Evolutionary conservation across 2,329 filamentous ascomycete genomes (phyloP).

Genomic region (Aspergillus neoniger): DNA sequence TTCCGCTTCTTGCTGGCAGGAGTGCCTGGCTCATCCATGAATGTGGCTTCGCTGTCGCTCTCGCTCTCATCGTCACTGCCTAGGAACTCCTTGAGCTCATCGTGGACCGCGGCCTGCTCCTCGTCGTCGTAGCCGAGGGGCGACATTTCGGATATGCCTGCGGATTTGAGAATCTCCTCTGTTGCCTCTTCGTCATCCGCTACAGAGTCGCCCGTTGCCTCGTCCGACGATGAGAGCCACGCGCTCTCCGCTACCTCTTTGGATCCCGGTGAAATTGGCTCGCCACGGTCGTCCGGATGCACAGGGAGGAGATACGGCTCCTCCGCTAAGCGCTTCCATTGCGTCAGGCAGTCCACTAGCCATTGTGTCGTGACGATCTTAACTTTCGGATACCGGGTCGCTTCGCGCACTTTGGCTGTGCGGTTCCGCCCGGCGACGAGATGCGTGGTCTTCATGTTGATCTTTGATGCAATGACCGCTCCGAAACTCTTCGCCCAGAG

Average conservation of each 20-base stretch:
- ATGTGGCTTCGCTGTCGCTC: constrained; percentile 50
- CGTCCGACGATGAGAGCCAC: constrained; percentile 49
- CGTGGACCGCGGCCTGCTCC: constrained; percentile 65
- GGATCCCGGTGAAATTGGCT: constrained; percentile 42
- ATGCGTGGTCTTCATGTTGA: constrained; percentile 52
- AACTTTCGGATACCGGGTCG: constrained; percentile 74
- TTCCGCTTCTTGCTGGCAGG: constrained; percentile 40
- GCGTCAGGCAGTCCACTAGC: constrained; percentile 80
- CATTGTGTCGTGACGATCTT: constrained; percentile 92
- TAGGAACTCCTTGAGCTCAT: constrained; percentile 76
- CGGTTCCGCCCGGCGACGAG: constrained; percentile 62
- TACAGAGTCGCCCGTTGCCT: constrained; percentile 51
- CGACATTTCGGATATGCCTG: constrained; percentile 52
- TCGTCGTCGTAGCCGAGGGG: constrained; percentile 61
- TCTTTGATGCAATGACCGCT: constrained; percentile 56
- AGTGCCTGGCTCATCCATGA: constrained; percentile 22
- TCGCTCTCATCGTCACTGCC: constrained; percentile 51
- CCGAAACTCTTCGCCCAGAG: constrained; percentile 86
- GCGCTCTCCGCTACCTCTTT: constrained; percentile 49
- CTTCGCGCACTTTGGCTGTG: constrained; percentile 88
- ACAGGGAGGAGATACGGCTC: constrained; percentile 75
- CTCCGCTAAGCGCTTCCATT: constrained; percentile 81
- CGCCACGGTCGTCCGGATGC: constrained; percentile 65
- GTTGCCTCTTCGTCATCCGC: constrained; percentile 45
- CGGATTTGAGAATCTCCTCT: constrained; percentile 51